These are phyloP conservation scores for Cercospora janseana DNA, from an alignment of 2,329 filamentous ascomycete species.

Conservation along the genomic window DNA sequence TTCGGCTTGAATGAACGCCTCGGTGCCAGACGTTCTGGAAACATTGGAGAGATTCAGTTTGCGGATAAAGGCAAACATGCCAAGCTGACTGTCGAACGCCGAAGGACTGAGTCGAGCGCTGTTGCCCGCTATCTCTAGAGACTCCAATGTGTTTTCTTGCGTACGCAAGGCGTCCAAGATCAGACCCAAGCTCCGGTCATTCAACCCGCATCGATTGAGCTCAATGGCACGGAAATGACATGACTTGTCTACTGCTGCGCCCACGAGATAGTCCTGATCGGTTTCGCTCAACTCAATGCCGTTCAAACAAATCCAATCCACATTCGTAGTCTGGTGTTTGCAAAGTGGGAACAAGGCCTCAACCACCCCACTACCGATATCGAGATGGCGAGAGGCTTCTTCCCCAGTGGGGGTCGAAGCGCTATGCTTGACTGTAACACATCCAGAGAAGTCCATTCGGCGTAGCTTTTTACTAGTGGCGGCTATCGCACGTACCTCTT, in stretches of 20 bases:
- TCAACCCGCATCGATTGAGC: constrained; percentile 61
- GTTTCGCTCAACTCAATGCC: constrained; percentile 69
- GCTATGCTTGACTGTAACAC: constrained; percentile 55
- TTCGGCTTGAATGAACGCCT: constrained; percentile 64
- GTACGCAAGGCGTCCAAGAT: constrained; percentile 62
- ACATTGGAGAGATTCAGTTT: constrained; percentile 66
- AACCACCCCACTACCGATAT: constrained; percentile 66
- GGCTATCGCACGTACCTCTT: constrained; percentile 66
- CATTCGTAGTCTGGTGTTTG: constrained; percentile 64
- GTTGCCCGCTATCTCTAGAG: constrained; percentile 65
- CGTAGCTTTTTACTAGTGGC: constrained; percentile 63
- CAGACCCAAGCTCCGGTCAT: constrained; percentile 58
- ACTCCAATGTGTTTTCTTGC: constrained; percentile 66
- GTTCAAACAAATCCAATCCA: constrained; percentile 69
- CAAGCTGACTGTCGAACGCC: constrained; percentile 64
- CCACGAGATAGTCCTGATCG: constrained; percentile 66
- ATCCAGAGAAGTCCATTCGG: constrained; percentile 64
- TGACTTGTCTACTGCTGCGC: constrained; percentile 63
- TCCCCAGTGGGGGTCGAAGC: constrained; percentile 43
- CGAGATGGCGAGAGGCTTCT: constrained; percentile 47
- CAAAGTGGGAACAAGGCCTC: constrained; percentile 68
- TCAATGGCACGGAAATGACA: constrained; percentile 68
- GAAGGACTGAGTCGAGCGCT: constrained; percentile 63
- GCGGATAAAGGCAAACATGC: constrained; percentile 64
- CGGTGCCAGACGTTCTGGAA: constrained; percentile 60